phyloP scores from a whole-genome alignment of 345 rosid species.

The Cardamine resedifolia region DNA sequence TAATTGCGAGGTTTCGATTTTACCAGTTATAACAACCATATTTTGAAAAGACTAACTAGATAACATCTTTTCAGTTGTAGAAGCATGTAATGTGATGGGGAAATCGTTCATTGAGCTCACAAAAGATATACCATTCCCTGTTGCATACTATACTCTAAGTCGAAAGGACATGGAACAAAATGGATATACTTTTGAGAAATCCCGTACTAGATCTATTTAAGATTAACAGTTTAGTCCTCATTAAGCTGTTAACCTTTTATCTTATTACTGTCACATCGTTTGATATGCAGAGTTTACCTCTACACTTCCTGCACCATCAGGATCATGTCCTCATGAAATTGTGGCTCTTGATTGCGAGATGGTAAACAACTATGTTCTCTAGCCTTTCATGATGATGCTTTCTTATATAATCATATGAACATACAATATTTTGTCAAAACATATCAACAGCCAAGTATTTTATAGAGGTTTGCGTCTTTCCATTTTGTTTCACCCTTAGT shows the following conservation, averaged over 20 bases:
- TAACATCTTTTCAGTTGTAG: constrained; percentile 40
- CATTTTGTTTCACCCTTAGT: constrained; percentile 46
- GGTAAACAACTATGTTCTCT: constrained; percentile 47
- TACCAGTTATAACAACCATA: not conserved
- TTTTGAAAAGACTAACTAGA: not conserved
- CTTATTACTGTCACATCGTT: constrained; percentile 17
- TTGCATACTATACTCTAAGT: constrained; percentile 69
- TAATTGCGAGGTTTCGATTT: not conserved
- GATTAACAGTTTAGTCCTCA: constrained; percentile 1
- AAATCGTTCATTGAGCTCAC: constrained; percentile 43
- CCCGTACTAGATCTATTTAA: constrained; percentile 43
- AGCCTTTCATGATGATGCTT: not conserved
- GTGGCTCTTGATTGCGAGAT: constrained; percentile 98
- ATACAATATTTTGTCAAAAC: not conserved
- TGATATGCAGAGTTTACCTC: constrained; percentile 55
- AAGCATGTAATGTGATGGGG: constrained; percentile 30
- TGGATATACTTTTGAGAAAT: constrained; percentile 61
- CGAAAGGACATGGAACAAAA: constrained; percentile 75
- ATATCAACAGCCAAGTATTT: not conserved
- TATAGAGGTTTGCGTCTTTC: not conserved
- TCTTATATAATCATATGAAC: not conserved
- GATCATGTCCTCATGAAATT: constrained; percentile 50
- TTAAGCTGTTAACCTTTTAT: constrained; percentile 4
- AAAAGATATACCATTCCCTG: constrained; percentile 80
- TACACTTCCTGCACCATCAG: constrained; percentile 71